Base-by-base conservation (phyloP, 306 rosid genomes). In the Vigna radiata region DNA sequence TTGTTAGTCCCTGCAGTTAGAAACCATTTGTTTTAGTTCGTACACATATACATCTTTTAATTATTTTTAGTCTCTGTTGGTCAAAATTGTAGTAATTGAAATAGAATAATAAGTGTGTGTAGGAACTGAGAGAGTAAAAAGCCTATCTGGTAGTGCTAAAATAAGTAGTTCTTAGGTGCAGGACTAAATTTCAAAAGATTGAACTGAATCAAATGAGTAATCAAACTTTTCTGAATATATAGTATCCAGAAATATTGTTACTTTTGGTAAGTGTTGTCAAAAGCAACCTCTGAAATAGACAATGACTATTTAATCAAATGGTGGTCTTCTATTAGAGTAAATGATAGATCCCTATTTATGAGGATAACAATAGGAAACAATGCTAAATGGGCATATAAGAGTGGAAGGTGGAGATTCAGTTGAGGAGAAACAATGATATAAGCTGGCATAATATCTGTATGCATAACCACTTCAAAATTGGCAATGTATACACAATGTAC, bases 201-300 rank as follows among this genome's bases (percentile, higher is more conserved):
- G 48, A 9, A 4, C 14, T 2, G 1, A 5, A 11, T 15, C 14
- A 43, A 10, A 43, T 43, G 15, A 43, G 48, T 43, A 43, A 43
- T 43, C 12, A 11, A 43, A 43, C 48, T 2, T 43, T n/a, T 62
- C 54, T 3, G 14, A 29, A 23, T 71, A 16, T 52, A 54, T 50
- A 17, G 4, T 59, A 8, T 56, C 37, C 25, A 2, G 39, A 48
- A 71, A 31, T 70, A 36, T 62, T 48, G 15, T 62, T 48, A 10
- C 31, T 68, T 81, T 39, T 39, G 25, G 52, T 50, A 16, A 21
- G 15, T 72, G 53, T 39, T 72, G 23, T 39, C 54, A 15, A 72
- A 72, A 21, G 39, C 50, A 36, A 16, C 31, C 31, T 18, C 33
- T 33, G 36, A 53, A 12, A 19, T 18, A 7, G 21, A 11, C 48